These are phyloP conservation scores for Blastosporella zonata DNA, from an alignment of 1,284 basidiomycete species.

Conservation along the genomic window DNA sequence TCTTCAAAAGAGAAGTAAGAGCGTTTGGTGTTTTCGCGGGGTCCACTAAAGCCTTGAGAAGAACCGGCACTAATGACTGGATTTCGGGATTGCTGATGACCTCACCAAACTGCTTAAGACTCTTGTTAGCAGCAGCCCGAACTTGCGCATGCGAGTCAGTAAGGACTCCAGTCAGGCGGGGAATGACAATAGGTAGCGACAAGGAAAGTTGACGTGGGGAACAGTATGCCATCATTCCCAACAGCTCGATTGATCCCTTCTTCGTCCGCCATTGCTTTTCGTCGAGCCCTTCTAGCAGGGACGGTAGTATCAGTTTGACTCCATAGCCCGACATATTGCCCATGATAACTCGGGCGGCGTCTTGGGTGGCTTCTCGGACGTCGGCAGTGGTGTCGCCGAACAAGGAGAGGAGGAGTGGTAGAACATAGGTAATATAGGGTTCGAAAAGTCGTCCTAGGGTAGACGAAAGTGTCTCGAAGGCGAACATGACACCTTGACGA, in stretches of 20 bases:
- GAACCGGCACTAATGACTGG: slow-evolving; percentile 85
- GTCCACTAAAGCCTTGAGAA: slow-evolving; percentile 96
- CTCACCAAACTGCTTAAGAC: slow-evolving; percentile 97
- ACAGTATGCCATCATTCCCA: slow-evolving; percentile 99
- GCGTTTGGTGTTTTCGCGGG: slow-evolving; percentile 90
- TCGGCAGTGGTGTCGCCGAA: slow-evolving; percentile 92
- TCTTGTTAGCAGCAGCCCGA: slow-evolving; percentile 89
- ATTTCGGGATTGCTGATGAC: slow-evolving; percentile 95
- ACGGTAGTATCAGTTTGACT: slow-evolving; percentile 93
- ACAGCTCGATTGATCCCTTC: slow-evolving; percentile 96
- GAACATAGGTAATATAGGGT: slow-evolving; percentile 86
- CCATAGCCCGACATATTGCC: slow-evolving; percentile 92
- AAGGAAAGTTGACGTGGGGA: slow-evolving; percentile 94
- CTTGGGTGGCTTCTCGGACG: slow-evolving; percentile 93
- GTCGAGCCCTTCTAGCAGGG: slow-evolving; percentile 87
- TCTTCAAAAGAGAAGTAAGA: slow-evolving; percentile 82
- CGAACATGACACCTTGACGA: slow-evolving; percentile 94
- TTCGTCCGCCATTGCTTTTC: slow-evolving; percentile 99
- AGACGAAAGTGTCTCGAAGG: slow-evolving; percentile 87
- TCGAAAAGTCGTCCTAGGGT: slow-evolving; percentile 91
- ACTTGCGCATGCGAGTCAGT: slow-evolving; percentile 99
- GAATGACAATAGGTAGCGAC: slow-evolving; percentile 96
- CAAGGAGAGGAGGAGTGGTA: slow-evolving; percentile 82
- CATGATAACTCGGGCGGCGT: slow-evolving; percentile 95
- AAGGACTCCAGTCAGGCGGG: slow-evolving; percentile 89